Percentiles rank a stretch among this genome's conserved stretches.
Conservation (phyloP, 441 rosid species). For the Breynia disticha region DNA sequence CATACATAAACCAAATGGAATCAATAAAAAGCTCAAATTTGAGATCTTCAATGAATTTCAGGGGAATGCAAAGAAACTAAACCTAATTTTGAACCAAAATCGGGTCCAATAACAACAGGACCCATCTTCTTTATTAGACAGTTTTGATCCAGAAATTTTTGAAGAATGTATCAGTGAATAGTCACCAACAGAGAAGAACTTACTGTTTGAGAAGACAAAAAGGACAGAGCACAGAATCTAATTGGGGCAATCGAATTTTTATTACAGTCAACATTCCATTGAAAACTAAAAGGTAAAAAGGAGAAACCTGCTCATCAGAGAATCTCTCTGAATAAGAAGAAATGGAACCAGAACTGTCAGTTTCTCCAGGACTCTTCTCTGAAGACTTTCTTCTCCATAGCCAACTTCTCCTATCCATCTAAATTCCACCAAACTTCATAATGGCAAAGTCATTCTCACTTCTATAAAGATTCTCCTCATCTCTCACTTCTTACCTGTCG, state of each 20-base stretch:
- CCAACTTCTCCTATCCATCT: conserved; percentile 84
- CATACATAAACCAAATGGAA: too few relatives aligned
- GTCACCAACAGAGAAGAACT: background rate
- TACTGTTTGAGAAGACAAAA: background rate
- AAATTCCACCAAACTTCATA: conserved; percentile 15
- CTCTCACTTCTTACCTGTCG: background rate
- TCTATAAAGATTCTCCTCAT: background rate
- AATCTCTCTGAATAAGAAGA: conserved; percentile 78
- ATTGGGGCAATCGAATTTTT: background rate
- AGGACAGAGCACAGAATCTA: background rate
- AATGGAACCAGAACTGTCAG: conserved; percentile 62
- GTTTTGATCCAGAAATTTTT: background rate
- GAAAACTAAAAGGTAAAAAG: background rate
- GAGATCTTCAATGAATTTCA: too few relatives aligned
- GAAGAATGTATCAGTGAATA: background rate
- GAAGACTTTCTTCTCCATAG: conserved; percentile 72
- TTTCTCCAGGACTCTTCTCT: conserved; percentile 60
- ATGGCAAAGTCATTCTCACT: background rate
- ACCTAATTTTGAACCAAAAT: too few relatives aligned
- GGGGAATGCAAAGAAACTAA: too few relatives aligned
- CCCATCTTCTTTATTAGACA: too few relatives aligned
- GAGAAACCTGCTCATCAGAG: conserved; percentile 69
- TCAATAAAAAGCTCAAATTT: conserved; percentile 18
- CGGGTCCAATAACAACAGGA: too few relatives aligned
- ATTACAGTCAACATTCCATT: background rate